Conservation (phyloP, 257 asterid genomes). For the Salvia miltiorrhiza region DNA sequence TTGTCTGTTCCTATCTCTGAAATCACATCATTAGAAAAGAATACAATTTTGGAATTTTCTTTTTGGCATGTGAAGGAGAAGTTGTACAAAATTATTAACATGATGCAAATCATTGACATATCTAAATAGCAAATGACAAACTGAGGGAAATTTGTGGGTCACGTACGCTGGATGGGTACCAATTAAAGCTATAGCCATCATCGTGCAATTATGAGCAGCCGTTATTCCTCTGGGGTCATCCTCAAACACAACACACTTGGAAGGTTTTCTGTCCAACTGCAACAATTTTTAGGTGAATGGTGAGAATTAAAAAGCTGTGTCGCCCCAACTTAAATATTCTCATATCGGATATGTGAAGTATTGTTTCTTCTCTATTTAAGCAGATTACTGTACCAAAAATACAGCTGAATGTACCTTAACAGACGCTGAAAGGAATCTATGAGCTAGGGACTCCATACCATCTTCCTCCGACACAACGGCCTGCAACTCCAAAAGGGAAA, state of each 20-base stretch:
- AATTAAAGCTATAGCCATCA: slow-evolving; percentile 94
- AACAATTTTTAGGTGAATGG: not conserved
- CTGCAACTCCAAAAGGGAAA: slow-evolving; percentile 42
- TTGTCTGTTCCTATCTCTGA: not conserved
- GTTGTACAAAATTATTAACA: not conserved
- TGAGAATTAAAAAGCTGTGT: not conserved
- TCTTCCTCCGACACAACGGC: slow-evolving; percentile 92
- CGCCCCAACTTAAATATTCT: not conserved
- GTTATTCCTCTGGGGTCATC: slow-evolving; percentile 93
- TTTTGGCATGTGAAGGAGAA: not conserved
- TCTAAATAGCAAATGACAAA: not conserved
- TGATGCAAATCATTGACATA: not conserved
- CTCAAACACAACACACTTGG: slow-evolving; percentile 92
- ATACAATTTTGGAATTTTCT: not conserved
- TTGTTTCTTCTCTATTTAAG: not conserved
- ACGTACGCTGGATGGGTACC: slow-evolving; percentile 98
- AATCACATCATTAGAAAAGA: not conserved
- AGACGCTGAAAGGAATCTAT: slow-evolving; percentile 94
- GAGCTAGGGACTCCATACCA: slow-evolving; percentile 95
- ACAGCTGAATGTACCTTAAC: slow-evolving; percentile 61
- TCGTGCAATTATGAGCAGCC: slow-evolving; percentile 97
- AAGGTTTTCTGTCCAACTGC: slow-evolving; percentile 92
- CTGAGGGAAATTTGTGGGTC: not conserved
- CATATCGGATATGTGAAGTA: not conserved
- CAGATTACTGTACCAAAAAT: not conserved